These are phyloP conservation scores for Caloboletus inedulis DNA, from an alignment of 1,284 basidiomycete species.

Conservation along the genomic window DNA sequence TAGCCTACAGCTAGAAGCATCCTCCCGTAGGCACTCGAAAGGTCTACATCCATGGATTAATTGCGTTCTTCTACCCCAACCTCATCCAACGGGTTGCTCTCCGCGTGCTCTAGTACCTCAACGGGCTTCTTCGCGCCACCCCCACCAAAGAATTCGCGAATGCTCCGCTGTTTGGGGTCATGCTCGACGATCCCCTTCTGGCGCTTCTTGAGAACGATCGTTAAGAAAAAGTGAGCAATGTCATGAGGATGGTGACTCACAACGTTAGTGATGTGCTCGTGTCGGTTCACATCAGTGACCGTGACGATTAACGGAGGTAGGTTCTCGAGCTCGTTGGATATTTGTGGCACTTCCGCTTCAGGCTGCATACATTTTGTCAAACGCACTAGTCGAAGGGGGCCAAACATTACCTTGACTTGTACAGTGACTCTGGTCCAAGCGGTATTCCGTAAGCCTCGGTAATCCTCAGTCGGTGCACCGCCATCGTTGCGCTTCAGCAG, in stretches of 20 bases:
- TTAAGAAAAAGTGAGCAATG: not conserved
- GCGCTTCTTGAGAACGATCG: constrained; percentile 47
- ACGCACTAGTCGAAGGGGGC: not conserved
- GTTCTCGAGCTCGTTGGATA: constrained; percentile 22
- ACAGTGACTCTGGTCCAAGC: constrained; percentile 65
- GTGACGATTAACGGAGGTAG: constrained; percentile 39
- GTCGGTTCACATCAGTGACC: constrained; percentile 53
- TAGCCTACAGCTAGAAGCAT: constrained; percentile 11
- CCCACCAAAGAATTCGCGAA: constrained; percentile 76
- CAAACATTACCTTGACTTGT: constrained; percentile 41
- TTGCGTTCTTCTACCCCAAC: constrained; percentile 4
- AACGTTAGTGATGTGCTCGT: constrained; percentile 53
- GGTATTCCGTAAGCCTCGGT: constrained; percentile 63
- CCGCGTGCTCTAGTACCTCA: constrained; percentile 18
- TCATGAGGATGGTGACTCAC: constrained; percentile 39
- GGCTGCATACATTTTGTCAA: constrained; percentile 25
- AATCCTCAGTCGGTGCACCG: constrained; percentile 33
- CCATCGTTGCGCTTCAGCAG: constrained; percentile 45
- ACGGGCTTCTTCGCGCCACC: constrained; percentile 30
- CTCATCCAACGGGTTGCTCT: constrained; percentile 32
- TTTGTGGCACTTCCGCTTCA: constrained; percentile 28
- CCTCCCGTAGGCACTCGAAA: not conserved
- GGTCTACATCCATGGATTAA: constrained; percentile 2
- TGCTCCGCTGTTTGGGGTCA: constrained; percentile 74
- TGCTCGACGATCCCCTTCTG: constrained; percentile 77